Evolutionary conservation across 371 early-diverging fungal species (phyloP), one percentile per base, ranked within the genome.

Genomic region (Mortierella sp.): DNA sequence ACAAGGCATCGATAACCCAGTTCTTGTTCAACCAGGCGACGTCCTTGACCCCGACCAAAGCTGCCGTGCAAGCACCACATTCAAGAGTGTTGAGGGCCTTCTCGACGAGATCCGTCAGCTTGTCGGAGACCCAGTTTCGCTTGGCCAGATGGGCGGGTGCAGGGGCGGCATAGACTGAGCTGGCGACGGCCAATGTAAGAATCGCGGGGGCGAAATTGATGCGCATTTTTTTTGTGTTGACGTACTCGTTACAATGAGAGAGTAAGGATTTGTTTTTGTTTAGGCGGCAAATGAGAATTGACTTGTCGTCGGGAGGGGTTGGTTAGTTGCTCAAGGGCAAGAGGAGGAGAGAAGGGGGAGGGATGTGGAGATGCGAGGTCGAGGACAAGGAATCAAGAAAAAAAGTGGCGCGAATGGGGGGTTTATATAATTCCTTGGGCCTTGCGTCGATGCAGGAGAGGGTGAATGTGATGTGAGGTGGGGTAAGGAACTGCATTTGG

Each of bases 51-150:
- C 75, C 87, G 16, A 78, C 80, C 4, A 86, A 73, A 27, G 87
- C 87, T 18, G 87, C n/a, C 18, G 82, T 82, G 63, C 87, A 86
- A 12, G 87, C 87, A 27, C 78, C 80, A n/a, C 87, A 86, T 27
- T 75, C 70, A 16, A 86, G 74, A 32, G 80, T 70, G 24, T 79
- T 54, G 29, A 86, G 18, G 8, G 87, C 87, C 29, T 82, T 75
- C 44, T 76, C 71, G 71, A 86, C 70, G 29, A 86, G 63, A 4
- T 80, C 73, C 14, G 43, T 29, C 14, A 86, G 75, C 29, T 82
- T 76, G 71, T 86, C 87, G 29, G 44, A 35, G 2, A 80, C 56
- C 80, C 77, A 86, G 71, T 49, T 55, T 14, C 87, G 82, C 76
- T 82, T 80, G 49, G 79, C 83, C 43, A 86, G 75, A 8, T 79